These are phyloP conservation scores for Musa beccarii DNA, from an alignment of 176 grass and related monocot genomes.

Conservation along the genomic window DNA sequence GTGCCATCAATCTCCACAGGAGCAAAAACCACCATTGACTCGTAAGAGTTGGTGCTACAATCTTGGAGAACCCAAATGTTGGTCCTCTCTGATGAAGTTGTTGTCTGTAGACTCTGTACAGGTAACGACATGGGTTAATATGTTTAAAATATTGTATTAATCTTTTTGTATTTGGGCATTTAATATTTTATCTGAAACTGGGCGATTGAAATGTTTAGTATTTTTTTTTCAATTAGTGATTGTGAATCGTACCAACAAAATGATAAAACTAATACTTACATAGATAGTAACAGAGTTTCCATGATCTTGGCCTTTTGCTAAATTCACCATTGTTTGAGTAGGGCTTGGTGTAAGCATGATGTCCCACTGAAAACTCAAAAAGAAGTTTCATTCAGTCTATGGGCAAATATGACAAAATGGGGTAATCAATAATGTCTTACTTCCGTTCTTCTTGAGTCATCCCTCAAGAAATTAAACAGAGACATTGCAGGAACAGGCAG, in stretches of 20 bases:
- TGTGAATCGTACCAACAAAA: neutral
- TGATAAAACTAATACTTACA: constrained; percentile 19
- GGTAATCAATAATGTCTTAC: constrained; percentile 11
- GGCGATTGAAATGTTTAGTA: neutral
- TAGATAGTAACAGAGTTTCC: constrained; percentile 58
- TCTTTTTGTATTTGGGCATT: no score
- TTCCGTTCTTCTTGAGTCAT: constrained; percentile 42
- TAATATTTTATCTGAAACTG: neutral
- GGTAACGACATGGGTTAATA: neutral
- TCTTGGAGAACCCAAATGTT: constrained; percentile 61
- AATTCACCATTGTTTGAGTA: constrained; percentile 28
- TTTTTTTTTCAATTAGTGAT: neutral
- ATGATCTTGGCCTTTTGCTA: constrained; percentile 64
- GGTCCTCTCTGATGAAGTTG: constrained; percentile 20
- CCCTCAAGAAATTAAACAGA: constrained; percentile 47
- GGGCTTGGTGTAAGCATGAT: constrained; percentile 23
- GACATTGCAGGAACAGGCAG: constrained; percentile 38
- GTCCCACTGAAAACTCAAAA: constrained; percentile 48
- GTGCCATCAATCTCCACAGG: constrained; percentile 36
- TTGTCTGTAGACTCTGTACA: constrained; percentile 17
- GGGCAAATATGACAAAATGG: neutral
- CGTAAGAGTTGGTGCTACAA: constrained; percentile 47
- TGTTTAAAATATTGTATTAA: neutral
- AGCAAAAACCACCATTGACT: constrained; percentile 44
- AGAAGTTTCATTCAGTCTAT: neutral